phyloP scores from a whole-genome alignment of 1,139 yeast genomes.

The Spencermartinsiella ligniputridi region DNA sequence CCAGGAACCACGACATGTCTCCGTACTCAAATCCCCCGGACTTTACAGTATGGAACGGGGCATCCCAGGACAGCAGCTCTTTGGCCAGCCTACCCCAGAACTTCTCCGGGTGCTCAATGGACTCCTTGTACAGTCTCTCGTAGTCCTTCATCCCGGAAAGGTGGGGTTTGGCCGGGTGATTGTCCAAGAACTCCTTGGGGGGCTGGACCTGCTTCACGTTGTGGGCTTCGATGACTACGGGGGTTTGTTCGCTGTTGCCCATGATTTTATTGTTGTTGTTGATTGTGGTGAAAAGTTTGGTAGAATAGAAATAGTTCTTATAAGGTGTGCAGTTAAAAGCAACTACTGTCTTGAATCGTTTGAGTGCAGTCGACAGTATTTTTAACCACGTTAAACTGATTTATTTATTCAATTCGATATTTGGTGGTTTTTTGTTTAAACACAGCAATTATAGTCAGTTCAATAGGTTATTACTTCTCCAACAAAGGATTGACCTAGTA shows the following conservation, averaged over 20 bases:
- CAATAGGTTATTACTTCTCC: too few relatives aligned
- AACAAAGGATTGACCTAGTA: too few relatives aligned
- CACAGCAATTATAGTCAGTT: too few relatives aligned
- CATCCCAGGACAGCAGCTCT: conserved; percentile 78
- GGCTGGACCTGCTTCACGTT: conserved; percentile 39
- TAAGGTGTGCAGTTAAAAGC: too few relatives aligned
- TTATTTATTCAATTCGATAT: too few relatives aligned
- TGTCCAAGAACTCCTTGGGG: conserved; percentile 48
- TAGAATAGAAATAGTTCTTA: too few relatives aligned
- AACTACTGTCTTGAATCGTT: too few relatives aligned
- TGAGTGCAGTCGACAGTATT: too few relatives aligned
- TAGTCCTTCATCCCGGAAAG: conserved; percentile 56
- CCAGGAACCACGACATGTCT: conserved; percentile 86
- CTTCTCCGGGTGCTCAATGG: conserved; percentile 72
- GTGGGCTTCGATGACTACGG: conserved; percentile 27
- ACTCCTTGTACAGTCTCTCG: conserved; percentile 64
- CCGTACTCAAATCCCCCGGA: conserved; percentile 71
- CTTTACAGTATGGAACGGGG: conserved; percentile 63
- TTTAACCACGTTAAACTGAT: too few relatives aligned
- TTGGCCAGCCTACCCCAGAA: conserved; percentile 82
- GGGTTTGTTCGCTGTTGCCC: conserved; percentile 3
- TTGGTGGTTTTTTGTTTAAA: too few relatives aligned
- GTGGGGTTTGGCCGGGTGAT: conserved; percentile 36
- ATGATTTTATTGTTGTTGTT: too few relatives aligned
- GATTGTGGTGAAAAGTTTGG: too few relatives aligned